Percentiles rank a stretch among this genome's conserved stretches.
These are phyloP conservation scores for Salix exigua DNA, from an alignment of 345 rosid species.

Conservation along the genomic window DNA sequence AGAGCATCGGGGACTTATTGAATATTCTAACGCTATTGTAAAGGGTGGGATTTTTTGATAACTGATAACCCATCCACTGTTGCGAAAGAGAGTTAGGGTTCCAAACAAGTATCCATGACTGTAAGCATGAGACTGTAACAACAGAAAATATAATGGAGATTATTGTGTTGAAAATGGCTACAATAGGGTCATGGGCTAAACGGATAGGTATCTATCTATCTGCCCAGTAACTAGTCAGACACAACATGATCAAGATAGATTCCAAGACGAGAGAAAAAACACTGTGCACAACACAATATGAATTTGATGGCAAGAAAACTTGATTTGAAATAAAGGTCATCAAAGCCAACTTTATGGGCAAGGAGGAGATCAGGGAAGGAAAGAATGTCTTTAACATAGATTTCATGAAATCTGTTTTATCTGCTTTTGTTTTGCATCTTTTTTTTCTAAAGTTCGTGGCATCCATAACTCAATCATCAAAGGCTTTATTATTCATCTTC, in stretches of 20 bases:
- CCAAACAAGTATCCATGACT: neutral
- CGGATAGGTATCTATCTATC: neutral
- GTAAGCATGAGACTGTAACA: neutral
- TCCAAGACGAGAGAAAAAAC: no score
- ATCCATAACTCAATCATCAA: slow-evolving; percentile 31
- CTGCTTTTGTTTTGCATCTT: neutral
- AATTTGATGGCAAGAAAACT: neutral
- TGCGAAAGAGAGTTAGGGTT: neutral
- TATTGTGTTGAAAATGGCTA: neutral
- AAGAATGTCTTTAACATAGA: slow-evolving; percentile 11
- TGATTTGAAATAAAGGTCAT: slow-evolving; percentile 18
- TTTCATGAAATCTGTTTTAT: slow-evolving; percentile 27
- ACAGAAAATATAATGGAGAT: neutral
- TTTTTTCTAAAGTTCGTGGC: neutral
- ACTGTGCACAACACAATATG: no score
- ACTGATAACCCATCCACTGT: neutral
- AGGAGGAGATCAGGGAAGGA: neutral
- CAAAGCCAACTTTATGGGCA: slow-evolving; percentile 24
- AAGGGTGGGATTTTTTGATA: neutral
- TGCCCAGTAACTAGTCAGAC: no score
- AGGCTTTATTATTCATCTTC: slow-evolving; percentile 22
- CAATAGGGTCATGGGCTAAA: neutral
- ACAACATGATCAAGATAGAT: no score
- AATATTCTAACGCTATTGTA: neutral
- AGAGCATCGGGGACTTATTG: neutral